Base-by-base conservation (phyloP, 371 early-diverging fungal genomes). In the Mortierella sp. region DNA sequence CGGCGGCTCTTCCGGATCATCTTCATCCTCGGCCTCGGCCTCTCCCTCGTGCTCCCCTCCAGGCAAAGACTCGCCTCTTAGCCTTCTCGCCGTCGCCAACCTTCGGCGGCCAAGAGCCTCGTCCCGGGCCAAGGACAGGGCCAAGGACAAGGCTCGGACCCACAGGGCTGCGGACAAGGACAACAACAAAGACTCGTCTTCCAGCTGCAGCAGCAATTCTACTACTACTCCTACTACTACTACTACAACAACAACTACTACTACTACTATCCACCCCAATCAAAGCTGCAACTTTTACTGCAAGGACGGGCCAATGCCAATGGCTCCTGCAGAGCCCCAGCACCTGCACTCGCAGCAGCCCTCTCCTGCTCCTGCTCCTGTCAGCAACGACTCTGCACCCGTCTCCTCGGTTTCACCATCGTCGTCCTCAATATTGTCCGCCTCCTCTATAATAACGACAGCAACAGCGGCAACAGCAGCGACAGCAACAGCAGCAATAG, bases 1-100 rank as follows among this genome's bases (percentile, higher is more conserved):
- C 30, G 79, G 79, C 30, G 79, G 79, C 3, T 72, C 68, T 6
- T 74, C 75, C 55, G 70, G 70, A 3, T 69, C 75, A 18, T 72
- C 72, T 1, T 68, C 74, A 12, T 56, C 76, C 6, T 60, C 73
- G 11, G 26, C 60, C 60, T 19, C 44, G n/a, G 23, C 80, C 28
- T 69, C 73, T 15, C 67, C 80, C 6, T 64, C 75, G 11, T 64
- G 71, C 45, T 74, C 81, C 15, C 68, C 81, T 1, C 60, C 80
- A 3, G 9, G 37, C 46, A 61, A 71, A 28, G 59, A 77, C 62
- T 58, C 66, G 18, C 68, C 58, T 44, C 53, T 68, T 19, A 47
- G 71, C 19, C 56, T 52, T 53, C 53, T 70, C 60, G 70, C 65
- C 50, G 57, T 70, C 26, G 67, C 55, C 43, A 64, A 63, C 44